Evolutionary conservation across 2,329 filamentous ascomycete species (phyloP).

Genomic region (Hymenoscyphus infarciens): DNA sequence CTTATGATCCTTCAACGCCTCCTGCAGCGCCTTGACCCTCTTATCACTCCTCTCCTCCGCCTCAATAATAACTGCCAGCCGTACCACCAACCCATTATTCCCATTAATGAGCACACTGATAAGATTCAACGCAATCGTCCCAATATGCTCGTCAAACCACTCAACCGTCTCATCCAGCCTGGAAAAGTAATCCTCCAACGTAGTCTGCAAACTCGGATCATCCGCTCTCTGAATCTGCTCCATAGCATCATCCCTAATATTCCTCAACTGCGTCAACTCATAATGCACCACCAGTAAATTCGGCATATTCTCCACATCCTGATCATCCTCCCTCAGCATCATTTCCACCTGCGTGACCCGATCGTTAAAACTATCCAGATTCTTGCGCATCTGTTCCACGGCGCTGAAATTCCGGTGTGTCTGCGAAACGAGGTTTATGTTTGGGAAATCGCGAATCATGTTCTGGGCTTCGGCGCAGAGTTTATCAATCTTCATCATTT

Average conservation of each 20-base stretch:
- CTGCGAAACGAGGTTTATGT: constrained; percentile 87
- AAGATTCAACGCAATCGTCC: constrained; percentile 81
- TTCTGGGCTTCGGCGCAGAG: constrained; percentile 95
- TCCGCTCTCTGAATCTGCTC: constrained; percentile 83
- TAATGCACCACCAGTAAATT: constrained; percentile 88
- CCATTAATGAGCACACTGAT: constrained; percentile 83
- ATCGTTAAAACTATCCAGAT: constrained; percentile 82
- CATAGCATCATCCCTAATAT: constrained; percentile 94
- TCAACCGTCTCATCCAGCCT: constrained; percentile 83
- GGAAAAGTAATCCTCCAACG: constrained; percentile 85
- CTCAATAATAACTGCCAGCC: constrained; percentile 87
- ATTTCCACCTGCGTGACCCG: constrained; percentile 71
- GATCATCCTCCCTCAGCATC: constrained; percentile 79
- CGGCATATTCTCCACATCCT: constrained; percentile 83
- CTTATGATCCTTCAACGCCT: constrained; percentile 92
- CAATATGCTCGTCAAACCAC: constrained; percentile 95
- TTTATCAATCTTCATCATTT: constrained; percentile 98
- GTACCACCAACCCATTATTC: constrained; percentile 84
- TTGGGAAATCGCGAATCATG: constrained; percentile 94
- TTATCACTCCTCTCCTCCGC: constrained; percentile 96
- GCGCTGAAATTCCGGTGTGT: constrained; percentile 95
- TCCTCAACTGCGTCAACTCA: constrained; percentile 84
- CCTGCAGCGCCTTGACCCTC: constrained; percentile 84
- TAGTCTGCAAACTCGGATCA: constrained; percentile 71
- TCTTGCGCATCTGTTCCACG: constrained; percentile 87